Evolutionary conservation across 2,329 filamentous ascomycete species (phyloP).

Genomic region (Leptodontidium sp.): DNA sequence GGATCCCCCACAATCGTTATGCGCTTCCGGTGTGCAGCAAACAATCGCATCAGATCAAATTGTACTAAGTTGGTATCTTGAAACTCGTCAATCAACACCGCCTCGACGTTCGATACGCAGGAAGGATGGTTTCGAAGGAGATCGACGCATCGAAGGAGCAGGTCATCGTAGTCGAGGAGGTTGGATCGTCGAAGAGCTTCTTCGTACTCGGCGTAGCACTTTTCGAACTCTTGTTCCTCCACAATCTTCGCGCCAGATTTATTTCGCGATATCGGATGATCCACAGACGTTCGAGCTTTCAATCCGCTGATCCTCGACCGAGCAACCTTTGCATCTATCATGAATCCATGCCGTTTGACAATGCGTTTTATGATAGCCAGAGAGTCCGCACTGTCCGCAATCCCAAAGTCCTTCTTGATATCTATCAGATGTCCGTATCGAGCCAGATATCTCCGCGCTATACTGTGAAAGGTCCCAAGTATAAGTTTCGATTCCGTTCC

Average conservation of each 20-base stretch:
- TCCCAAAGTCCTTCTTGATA: slow-evolving; percentile 83
- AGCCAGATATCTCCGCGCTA: slow-evolving; percentile 83
- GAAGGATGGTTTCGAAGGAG: slow-evolving; percentile 76
- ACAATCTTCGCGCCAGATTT: slow-evolving; percentile 46
- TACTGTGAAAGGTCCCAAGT: slow-evolving; percentile 94
- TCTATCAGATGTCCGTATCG: slow-evolving; percentile 87
- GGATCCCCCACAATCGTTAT: slow-evolving; percentile 97
- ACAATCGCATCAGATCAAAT: slow-evolving; percentile 90
- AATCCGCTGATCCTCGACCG: slow-evolving; percentile 78
- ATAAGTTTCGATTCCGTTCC: slow-evolving; percentile 79
- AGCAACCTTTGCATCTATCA: slow-evolving; percentile 74
- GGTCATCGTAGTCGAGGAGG: slow-evolving; percentile 92
- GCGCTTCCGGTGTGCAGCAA: slow-evolving; percentile 75
- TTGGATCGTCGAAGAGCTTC: slow-evolving; percentile 77
- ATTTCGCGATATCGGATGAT: slow-evolving; percentile 52
- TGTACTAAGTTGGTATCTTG: slow-evolving; percentile 97
- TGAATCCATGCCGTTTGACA: slow-evolving; percentile 74
- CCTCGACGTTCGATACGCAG: slow-evolving; percentile 89
- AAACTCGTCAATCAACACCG: slow-evolving; percentile 95
- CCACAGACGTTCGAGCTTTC: slow-evolving; percentile 62
- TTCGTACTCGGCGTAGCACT: slow-evolving; percentile 82
- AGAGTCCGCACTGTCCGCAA: slow-evolving; percentile 86
- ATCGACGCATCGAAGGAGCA: slow-evolving; percentile 83
- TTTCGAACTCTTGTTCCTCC: slow-evolving; percentile 71
- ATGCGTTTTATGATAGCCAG: slow-evolving; percentile 83